Percentiles rank a stretch among this genome's conserved stretches.
phyloP scores from a whole-genome alignment of 1,284 basidiomycete species.

The Boletus calvinii region DNA sequence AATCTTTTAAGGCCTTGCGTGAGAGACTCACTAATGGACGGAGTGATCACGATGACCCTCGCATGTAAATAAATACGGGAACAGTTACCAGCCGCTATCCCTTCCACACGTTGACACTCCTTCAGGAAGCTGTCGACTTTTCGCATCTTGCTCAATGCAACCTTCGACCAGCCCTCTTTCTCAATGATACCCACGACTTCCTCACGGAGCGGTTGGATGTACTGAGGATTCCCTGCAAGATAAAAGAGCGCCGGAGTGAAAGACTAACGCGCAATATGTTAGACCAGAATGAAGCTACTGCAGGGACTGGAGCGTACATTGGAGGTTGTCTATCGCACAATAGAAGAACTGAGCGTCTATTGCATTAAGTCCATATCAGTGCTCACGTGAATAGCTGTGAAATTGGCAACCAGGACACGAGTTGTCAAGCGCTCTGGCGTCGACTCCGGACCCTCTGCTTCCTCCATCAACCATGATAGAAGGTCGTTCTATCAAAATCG shows the following conservation, averaged over 20 bases:
- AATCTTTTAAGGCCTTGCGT: not conserved
- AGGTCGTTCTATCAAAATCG: conserved; percentile 36
- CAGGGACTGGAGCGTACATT: not conserved
- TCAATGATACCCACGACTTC: not conserved
- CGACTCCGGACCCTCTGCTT: conserved; percentile 31
- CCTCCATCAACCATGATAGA: conserved; percentile 46
- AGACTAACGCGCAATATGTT: conserved; percentile 3
- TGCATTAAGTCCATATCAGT: conserved; percentile 17
- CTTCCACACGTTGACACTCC: conserved; percentile 10
- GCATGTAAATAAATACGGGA: not conserved
- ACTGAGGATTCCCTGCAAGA: conserved; percentile 36
- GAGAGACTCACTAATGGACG: conserved; percentile 18
- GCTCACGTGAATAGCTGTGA: conserved; percentile 38
- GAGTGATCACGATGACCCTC: not conserved
- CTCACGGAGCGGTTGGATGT: not conserved
- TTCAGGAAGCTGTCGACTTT: conserved; percentile 17
- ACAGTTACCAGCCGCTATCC: conserved; percentile 27
- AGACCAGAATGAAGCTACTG: not conserved
- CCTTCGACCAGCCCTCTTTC: conserved; percentile 43
- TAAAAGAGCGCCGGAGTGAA: conserved; percentile 39
- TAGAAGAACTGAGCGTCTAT: not conserved
- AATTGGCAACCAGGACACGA: conserved; percentile 37
- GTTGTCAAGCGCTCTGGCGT: conserved; percentile 29
- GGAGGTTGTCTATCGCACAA: not conserved
- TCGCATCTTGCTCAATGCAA: conserved; percentile 5